Conservation (phyloP, 495 filamentous ascomycete species). For the Tuber calosporum region DNA sequence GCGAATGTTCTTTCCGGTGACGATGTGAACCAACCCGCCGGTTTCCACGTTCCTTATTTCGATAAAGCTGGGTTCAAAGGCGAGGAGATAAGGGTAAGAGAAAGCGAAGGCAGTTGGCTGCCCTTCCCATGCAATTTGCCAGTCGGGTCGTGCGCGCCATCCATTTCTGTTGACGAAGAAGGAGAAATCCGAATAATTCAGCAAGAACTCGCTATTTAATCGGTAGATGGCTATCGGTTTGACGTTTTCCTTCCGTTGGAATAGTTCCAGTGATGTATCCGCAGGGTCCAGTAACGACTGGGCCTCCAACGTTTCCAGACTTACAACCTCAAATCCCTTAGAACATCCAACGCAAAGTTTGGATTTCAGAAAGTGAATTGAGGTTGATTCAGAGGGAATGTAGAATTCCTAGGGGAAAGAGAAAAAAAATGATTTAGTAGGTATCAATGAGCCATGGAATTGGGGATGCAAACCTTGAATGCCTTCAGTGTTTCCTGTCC, state of each 20-base stretch:
- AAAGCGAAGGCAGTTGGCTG: slow-evolving; percentile 83
- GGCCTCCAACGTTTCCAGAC: slow-evolving; percentile 91
- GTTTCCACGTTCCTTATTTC: slow-evolving; percentile 93
- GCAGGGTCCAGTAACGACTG: slow-evolving; percentile 96
- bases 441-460: background rate
- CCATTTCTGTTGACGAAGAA: slow-evolving; percentile 99
- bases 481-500: slow-evolving; percentile 90
- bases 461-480: slow-evolving; percentile 61
- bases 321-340: slow-evolving; percentile 93
- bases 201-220: slow-evolving; percentile 88
- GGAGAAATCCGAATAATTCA: slow-evolving; percentile 96
- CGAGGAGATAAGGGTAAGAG: slow-evolving; percentile 89
- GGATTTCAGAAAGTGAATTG: slow-evolving; percentile 93
- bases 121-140: slow-evolving; percentile 97
- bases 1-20: slow-evolving; percentile 88
- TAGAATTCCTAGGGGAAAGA: slow-evolving; percentile 68
- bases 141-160: slow-evolving; percentile 91
- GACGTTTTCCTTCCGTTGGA: slow-evolving; percentile 82
- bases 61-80: slow-evolving; percentile 98
- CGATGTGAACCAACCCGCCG: slow-evolving; percentile 79
- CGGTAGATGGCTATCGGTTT: slow-evolving; percentile 93
- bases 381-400: slow-evolving; percentile 91
- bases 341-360: slow-evolving; percentile 95
- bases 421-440: slow-evolving; percentile 5
- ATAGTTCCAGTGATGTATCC: slow-evolving; percentile 95